These are phyloP conservation scores for Neurospora hispaniola DNA, from an alignment of 495 filamentous ascomycete species.

Conservation along the genomic window DNA sequence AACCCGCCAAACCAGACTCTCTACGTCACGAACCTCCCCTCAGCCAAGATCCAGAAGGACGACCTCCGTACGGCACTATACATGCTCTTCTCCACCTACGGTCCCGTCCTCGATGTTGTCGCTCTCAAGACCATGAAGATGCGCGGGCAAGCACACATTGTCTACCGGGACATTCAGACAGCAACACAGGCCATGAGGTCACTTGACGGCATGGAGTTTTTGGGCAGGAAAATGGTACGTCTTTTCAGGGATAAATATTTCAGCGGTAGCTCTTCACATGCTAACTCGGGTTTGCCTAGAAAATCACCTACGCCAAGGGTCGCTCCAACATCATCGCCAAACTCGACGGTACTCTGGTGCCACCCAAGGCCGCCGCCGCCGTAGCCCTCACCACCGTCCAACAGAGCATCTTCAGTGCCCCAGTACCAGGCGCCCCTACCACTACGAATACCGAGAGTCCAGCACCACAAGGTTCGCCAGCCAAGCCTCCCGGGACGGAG, in stretches of 20 bases:
- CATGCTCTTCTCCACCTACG: constrained; percentile 87
- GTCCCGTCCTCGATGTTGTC: constrained; percentile 87
- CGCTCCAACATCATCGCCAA: constrained; percentile 80
- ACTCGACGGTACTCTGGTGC: constrained; percentile 77
- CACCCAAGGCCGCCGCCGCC: constrained; percentile 43
- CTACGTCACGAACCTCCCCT: constrained; percentile 76
- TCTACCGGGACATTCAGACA: constrained; percentile 75
- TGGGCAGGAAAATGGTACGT: constrained; percentile 66
- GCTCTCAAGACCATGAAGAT: constrained; percentile 79
- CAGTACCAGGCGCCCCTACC: constrained; percentile 39
- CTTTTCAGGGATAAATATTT: too few species aligned
- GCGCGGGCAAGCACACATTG: constrained; percentile 90
- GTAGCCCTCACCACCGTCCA: constrained; percentile 63
- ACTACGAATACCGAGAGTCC: constrained; percentile 27
- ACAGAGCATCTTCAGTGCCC: constrained; percentile 70
- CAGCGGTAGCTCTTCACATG: neutral
- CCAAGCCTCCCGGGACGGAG: constrained; percentile 31
- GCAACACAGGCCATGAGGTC: constrained; percentile 85
- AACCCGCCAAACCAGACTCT: constrained; percentile 45
- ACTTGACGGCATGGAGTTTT: constrained; percentile 76
- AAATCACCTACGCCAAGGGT: constrained; percentile 78
- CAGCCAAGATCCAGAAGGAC: constrained; percentile 71
- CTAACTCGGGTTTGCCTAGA: constrained; percentile 40
- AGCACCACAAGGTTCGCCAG: constrained; percentile 28
- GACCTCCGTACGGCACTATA: constrained; percentile 80